A percentile compares a stretch with the other conserved stretches of the same genome.
phyloP scores from a whole-genome alignment of 805 yeast genomes.

The Metschnikowia kunwiensis region DNA sequence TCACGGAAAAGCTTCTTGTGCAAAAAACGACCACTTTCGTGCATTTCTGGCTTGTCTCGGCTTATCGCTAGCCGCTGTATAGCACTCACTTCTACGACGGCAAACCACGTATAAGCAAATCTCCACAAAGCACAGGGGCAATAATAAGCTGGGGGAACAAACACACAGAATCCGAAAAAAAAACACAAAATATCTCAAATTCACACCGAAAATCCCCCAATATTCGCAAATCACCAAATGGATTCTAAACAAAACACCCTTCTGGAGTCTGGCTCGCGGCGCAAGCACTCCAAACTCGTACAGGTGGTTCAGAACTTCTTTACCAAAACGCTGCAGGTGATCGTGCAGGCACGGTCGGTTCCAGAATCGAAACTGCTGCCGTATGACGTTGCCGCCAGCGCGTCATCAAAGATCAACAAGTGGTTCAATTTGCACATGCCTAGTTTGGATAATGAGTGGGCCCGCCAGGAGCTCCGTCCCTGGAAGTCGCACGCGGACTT shows the following conservation, averaged over 20 bases:
- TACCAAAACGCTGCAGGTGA: slow-evolving; percentile 56
- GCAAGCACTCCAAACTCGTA: slow-evolving; percentile 33
- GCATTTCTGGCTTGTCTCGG: too few species aligned
- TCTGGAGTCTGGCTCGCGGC: slow-evolving; percentile 8
- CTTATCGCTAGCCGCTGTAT: too few species aligned
- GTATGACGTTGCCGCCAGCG: slow-evolving; percentile 7
- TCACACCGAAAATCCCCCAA: too few species aligned
- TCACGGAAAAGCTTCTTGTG: too few species aligned
- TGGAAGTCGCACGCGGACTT: slow-evolving; percentile 55
- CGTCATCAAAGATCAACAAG: slow-evolving; percentile 39
- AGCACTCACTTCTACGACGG: too few species aligned
- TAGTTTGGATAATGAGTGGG: slow-evolving; percentile 26
- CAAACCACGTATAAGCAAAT: too few species aligned
- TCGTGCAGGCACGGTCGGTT: slow-evolving; percentile 45
- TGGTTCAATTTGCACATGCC: slow-evolving; percentile 62
- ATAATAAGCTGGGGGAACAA: too few species aligned
- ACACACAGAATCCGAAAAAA: too few species aligned
- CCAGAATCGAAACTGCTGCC: slow-evolving; percentile 17
- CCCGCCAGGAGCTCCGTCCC: slow-evolving; percentile 54
- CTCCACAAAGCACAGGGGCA: too few species aligned
- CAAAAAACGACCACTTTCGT: too few species aligned
- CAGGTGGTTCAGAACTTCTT: slow-evolving; percentile 61
- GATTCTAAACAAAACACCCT: not conserved
- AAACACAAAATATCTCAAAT: too few species aligned
- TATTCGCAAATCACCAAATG: too few species aligned